Evolutionary conservation across 225 moss, liverwort and hornwort genomes (phyloP).

Genomic region (Asterella californica): DNA sequence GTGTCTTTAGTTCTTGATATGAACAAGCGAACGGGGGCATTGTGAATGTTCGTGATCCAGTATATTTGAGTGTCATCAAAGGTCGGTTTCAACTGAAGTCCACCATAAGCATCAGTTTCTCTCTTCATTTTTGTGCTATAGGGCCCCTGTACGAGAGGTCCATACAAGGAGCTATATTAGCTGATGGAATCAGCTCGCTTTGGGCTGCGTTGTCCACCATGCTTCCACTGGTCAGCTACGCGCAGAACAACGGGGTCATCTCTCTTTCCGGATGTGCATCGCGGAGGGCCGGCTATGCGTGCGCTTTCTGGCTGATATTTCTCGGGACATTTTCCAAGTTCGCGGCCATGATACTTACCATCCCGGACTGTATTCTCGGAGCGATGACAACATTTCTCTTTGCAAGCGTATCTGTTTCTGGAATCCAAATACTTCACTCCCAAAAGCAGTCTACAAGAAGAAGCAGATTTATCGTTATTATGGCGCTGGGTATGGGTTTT

Average conservation of each 20-base stretch:
- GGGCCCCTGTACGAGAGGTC: slow-evolving; percentile 57
- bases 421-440: slow-evolving; percentile 67
- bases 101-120: too few relatives aligned
- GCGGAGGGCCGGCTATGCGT: slow-evolving; percentile 72
- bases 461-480: slow-evolving; percentile 75
- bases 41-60: not conserved
- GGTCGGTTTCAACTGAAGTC: not conserved
- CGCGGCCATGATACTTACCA: slow-evolving; percentile 70
- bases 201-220: slow-evolving; percentile 65
- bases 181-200: slow-evolving; percentile 79
- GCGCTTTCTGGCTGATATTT: slow-evolving; percentile 71
- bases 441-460: slow-evolving; percentile 50
- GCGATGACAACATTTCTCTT: slow-evolving; percentile 95
- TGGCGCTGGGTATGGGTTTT: slow-evolving; percentile 76
- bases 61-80: not conserved
- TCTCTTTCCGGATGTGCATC: slow-evolving; percentile 87
- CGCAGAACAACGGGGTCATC: slow-evolving; percentile 95
- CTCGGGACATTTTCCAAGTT: slow-evolving; percentile 77
- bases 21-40: not conserved
- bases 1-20: too few relatives aligned
- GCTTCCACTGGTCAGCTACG: slow-evolving; percentile 80
- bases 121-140: slow-evolving; percentile 15
- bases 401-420: slow-evolving; percentile 74
- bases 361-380: slow-evolving; percentile 82
- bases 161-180: slow-evolving; percentile 73